Evolutionary conservation across 176 grass and related monocot genomes (phyloP), one percentile per base, ranked within the genome.

Genomic region (Aegilops speltoides): DNA sequence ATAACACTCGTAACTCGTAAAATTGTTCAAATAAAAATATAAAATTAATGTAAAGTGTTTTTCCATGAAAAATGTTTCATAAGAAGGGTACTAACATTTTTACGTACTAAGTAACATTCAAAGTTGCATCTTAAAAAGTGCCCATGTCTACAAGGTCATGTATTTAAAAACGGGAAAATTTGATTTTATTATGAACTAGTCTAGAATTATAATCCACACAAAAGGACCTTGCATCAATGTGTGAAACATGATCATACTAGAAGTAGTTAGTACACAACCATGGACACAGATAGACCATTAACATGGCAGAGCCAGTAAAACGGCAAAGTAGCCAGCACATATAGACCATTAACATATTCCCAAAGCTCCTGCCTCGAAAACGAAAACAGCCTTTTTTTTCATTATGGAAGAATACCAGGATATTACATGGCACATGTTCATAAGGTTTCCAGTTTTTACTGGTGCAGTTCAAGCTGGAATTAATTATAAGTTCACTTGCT

Each of bases 381-480:
- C 14, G 16, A 45, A 25, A 75, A 75, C 48, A 32, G 7, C 7
- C 14, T 16, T 17, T 8, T 8, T 9, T 75, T 76, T 19, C 73
- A 76, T 1, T 26, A 32, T 31, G 46, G 74, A 77, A 77, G 46
- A 77, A 56, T 56, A 77, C 46, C 4, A 56, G 15, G 46, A 56
- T 77, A 56, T 56, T 48, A 56, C 4, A 77, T 2, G 25, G 45
- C 33, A 56, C 25, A 77, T 32, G 28, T 33, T 31, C 46, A 77
- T 22, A 48, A 8, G 2, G 20, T 77, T 77, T 77, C 26, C 16
- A 56, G 46, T 56, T 77, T 12, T 28, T 48, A 77, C 10, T 19
- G 46, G 9, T 77, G 26, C 74, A 56, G 46, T 56, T 77, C 45
- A 77, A 54, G 45, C 73, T 77, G 46, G 45, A 77, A 32, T 77